phyloP scores from a whole-genome alignment of 1,284 basidiomycete species.

The Mycosarcoma mackinlayi region DNA sequence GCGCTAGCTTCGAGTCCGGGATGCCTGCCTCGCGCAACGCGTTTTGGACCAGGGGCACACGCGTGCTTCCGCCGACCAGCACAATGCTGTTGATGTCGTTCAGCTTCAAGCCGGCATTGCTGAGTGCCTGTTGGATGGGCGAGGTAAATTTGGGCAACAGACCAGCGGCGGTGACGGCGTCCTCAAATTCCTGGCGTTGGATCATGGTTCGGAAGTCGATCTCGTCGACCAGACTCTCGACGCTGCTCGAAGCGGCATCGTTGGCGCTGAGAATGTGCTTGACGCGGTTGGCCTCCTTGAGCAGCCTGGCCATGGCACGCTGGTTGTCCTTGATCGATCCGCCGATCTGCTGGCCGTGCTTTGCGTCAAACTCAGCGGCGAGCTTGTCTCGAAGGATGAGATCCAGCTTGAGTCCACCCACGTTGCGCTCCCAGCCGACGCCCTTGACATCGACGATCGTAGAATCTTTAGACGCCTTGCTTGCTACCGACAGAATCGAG shows the following conservation, averaged over 20 bases:
- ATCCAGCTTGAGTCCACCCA: conserved; percentile 86
- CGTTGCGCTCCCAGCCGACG: conserved; percentile 81
- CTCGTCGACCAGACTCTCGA: conserved; percentile 89
- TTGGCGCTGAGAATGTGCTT: conserved; percentile 96
- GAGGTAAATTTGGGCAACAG: conserved; percentile 48
- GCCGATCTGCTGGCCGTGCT: conserved; percentile 68
- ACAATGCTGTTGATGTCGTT: conserved; percentile 86
- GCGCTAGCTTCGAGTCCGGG: conserved; percentile 66
- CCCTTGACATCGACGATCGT: conserved; percentile 82
- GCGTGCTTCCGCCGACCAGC: conserved; percentile 86
- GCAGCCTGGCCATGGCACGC: conserved; percentile 89
- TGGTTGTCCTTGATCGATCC: conserved; percentile 72
- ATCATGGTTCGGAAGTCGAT: conserved; percentile 87
- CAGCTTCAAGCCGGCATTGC: conserved; percentile 77
- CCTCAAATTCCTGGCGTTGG: conserved; percentile 81
- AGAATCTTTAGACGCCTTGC: conserved; percentile 72
- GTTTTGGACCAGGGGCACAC: conserved; percentile 90
- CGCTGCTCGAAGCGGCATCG: conserved; percentile 78
- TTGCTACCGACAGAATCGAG: conserved; percentile 71
- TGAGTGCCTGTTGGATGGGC: conserved; percentile 79
- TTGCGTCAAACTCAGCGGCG: conserved; percentile 79
- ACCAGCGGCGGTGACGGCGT: conserved; percentile 40
- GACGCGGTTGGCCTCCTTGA: conserved; percentile 90
- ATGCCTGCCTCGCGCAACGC: conserved; percentile 66
- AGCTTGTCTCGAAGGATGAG: conserved; percentile 84